Percentiles rank a stretch among this genome's conserved stretches.
These are phyloP conservation scores for Podila epigama DNA, from an alignment of 192 early-diverging fungal genomes.

Conservation along the genomic window DNA sequence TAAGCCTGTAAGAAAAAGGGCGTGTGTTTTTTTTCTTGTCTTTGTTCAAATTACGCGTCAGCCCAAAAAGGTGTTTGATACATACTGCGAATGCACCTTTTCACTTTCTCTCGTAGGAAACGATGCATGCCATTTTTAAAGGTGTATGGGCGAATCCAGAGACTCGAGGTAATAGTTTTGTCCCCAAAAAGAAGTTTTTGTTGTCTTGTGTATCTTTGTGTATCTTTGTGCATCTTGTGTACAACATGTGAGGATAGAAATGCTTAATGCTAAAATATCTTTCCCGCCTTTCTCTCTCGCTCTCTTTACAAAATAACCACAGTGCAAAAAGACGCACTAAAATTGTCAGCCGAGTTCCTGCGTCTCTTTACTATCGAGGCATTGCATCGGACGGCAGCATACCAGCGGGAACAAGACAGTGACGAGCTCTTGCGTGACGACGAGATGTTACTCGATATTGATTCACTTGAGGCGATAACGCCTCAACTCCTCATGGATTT, in stretches of 20 bases:
- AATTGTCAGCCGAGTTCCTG: slow-evolving; percentile 42
- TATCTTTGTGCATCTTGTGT: no score
- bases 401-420: slow-evolving; percentile 47
- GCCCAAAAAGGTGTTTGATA: not conserved
- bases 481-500: slow-evolving; percentile 45
- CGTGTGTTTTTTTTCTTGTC: no score
- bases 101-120: slow-evolving; percentile 32
- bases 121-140: slow-evolving; percentile 46
- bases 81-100: not conserved
- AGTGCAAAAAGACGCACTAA: slow-evolving; percentile 44
- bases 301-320: not conserved
- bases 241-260: no score
- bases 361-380: slow-evolving; percentile 51
- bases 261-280: not conserved
- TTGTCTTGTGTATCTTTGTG: no score
- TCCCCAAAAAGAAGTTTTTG: no score
- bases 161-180: slow-evolving; percentile 32
- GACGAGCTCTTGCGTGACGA: slow-evolving; percentile 40
- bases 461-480: slow-evolving; percentile 35
- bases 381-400: slow-evolving; percentile 43
- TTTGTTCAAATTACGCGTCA: no score
- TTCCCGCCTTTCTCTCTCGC: not conserved
- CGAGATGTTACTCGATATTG: slow-evolving; percentile 34
- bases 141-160: slow-evolving; percentile 37
- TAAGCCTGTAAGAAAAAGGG: no score